phyloP scores from a whole-genome alignment of 768 basidiomycete species.

The Mycena capillaripes region DNA sequence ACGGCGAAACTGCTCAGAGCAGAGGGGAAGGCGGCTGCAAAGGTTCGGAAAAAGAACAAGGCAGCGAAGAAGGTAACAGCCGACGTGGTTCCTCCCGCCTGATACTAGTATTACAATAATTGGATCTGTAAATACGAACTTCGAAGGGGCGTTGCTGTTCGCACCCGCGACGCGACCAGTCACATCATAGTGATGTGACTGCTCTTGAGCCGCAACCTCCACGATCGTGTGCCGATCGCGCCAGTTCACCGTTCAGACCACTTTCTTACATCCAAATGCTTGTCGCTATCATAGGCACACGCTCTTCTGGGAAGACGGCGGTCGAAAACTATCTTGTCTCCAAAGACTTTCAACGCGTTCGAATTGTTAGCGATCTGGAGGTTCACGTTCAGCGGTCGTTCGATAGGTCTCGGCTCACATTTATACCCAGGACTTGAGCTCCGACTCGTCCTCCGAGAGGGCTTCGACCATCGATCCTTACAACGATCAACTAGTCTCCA shows the following conservation, averaged over 20 bases:
- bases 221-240: no score
- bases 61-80: not conserved
- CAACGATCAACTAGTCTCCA: constrained; percentile 20
- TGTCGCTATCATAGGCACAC: constrained; percentile 35
- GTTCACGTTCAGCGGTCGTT: constrained; percentile 21
- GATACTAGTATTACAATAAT: not conserved
- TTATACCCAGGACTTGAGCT: constrained; percentile 27
- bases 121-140: no score
- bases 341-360: constrained; percentile 70
- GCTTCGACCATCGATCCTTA: constrained; percentile 26
- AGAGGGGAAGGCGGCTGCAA: constrained; percentile 65
- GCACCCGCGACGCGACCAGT: constrained; percentile 8
- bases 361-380: constrained; percentile 45
- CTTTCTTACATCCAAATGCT: constrained; percentile 17
- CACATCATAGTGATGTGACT: constrained; percentile 4
- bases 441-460: constrained; percentile 30
- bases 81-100: not conserved
- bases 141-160: no score
- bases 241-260: no score
- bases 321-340: constrained; percentile 72
- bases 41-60: constrained; percentile 44
- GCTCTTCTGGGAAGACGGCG: constrained; percentile 67
- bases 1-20: constrained; percentile 71
- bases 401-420: constrained; percentile 13
- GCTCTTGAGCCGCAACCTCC: no score